Conservation (phyloP, 306 rosid genomes). For the Dicorynia guianensis region DNA sequence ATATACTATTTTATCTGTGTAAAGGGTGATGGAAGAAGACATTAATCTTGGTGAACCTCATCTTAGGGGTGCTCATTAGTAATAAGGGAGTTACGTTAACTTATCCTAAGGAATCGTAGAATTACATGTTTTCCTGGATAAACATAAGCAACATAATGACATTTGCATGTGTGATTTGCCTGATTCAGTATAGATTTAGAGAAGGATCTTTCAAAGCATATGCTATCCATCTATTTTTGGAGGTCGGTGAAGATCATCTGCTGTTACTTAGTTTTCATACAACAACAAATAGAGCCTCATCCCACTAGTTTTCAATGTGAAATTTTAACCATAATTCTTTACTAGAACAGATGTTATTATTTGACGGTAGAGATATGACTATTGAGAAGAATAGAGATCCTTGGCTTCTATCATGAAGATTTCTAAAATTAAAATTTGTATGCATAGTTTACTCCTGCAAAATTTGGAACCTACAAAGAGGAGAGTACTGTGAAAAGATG, state of each 20-base stretch:
- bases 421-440: neutral
- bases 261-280: too few relatives aligned
- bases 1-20: conserved; percentile 7
- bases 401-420: conserved; percentile 6
- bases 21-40: conserved; percentile 5
- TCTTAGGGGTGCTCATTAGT: conserved; percentile 5
- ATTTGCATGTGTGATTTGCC: conserved; percentile 23
- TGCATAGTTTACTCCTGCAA: neutral
- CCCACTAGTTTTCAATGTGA: neutral
- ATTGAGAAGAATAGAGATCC: neutral
- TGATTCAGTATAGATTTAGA: conserved; percentile 25
- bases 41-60: neutral
- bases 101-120: conserved; percentile 29
- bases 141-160: conserved; percentile 1
- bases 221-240: neutral
- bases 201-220: neutral
- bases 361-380: neutral
- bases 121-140: conserved; percentile 19
- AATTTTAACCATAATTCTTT: neutral
- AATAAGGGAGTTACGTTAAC: conserved; percentile 24
- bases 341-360: too few relatives aligned
- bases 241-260: neutral
- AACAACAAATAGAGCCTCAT: too few relatives aligned
- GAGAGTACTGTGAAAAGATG: neutral
- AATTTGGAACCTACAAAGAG: neutral